Base-by-base conservation (phyloP, 441 rosid genomes). In the Pelargonium myrrhifolium region DNA sequence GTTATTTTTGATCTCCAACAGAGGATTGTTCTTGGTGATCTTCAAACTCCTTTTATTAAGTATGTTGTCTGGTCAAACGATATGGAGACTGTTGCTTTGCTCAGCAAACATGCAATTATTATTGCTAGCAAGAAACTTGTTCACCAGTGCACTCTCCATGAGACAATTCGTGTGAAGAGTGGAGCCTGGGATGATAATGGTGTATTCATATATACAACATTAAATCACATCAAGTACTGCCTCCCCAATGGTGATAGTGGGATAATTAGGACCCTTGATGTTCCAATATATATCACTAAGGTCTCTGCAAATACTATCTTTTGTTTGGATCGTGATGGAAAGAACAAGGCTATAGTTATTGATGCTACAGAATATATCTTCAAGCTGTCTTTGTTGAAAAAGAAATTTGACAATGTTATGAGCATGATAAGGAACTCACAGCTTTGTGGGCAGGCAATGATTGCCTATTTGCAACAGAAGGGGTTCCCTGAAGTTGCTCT, bases 401-500 rank as follows among this genome's bases (percentile, higher is more conserved):
- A 89, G 84, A 87, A 78, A 63, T 91, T 83, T 75, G 98, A 92
- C 65, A 79, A 92, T 78, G 98, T 89, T 59, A 87, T 89, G 96
- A 80, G 84, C 85, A 92, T 92, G 98, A 92, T 92, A 69, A 89
- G 81, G 83, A 87, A 82, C 75, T 87, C 96, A 17, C 89, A 88
- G 80, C 92, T 92, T 51, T 92, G 98, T 69, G 98, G 98, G 53
- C 94, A 92, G 80, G 96, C 96, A 40, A 78, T 92, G 94, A 89
- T 92, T 71, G 89, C 98, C 47, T 92, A 92, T 80, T 80, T 92
- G 71, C 98, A 92, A 71, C 94, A 92, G 77, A 92, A 89, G 71
- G 98, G 94, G 31, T 92, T 92, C 67, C 98, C 96, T 66, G 98
- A 92, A 78, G 96, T 92, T 71, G 97, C 97, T 70, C 84, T 92